These are phyloP conservation scores for Pisolithus thermaeus DNA, from an alignment of 1,284 basidiomycete species.

Conservation along the genomic window DNA sequence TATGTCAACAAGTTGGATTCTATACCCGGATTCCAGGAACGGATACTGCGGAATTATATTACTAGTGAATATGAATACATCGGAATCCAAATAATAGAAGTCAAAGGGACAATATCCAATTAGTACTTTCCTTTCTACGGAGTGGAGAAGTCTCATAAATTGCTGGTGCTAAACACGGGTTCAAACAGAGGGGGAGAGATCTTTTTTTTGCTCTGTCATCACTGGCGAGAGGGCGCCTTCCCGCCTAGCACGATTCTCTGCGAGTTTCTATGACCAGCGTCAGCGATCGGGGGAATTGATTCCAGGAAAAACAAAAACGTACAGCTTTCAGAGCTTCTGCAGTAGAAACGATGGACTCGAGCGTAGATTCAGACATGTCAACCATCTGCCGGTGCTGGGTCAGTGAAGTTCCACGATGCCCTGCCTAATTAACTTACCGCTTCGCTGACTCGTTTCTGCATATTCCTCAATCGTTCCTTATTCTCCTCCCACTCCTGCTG, in stretches of 20 bases:
- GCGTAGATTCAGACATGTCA: conserved; percentile 64
- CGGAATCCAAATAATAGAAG: not conserved
- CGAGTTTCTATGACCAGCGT: conserved; percentile 45
- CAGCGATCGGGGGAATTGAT: not conserved
- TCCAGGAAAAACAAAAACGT: conserved; percentile 20
- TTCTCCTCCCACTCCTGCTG: conserved; percentile 38
- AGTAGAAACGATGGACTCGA: conserved; percentile 52
- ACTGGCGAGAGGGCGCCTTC: conserved; percentile 20
- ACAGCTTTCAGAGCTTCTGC: conserved; percentile 58
- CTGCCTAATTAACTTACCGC: conserved; percentile 36
- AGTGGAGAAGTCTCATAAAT: conserved; percentile 20
- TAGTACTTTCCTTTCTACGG: conserved; percentile 6
- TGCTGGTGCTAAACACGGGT: conserved; percentile 11
- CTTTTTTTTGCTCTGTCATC: conserved; percentile 26
- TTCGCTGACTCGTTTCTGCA: conserved; percentile 50
- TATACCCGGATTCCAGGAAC: too few relatives aligned
- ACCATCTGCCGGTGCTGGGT: conserved; percentile 38
- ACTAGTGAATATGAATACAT: not conserved
- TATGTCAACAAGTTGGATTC: too few relatives aligned
- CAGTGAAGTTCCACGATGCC: not conserved
- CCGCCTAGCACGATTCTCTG: conserved; percentile 50
- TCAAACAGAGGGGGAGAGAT: conserved; percentile 20
- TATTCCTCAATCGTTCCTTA: conserved; percentile 35
- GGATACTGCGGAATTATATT: too few relatives aligned
- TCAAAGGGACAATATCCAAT: conserved; percentile 29